These are phyloP conservation scores for Orbilia brochopaga DNA, from an alignment of 2,329 filamentous ascomycete species.

Conservation along the genomic window DNA sequence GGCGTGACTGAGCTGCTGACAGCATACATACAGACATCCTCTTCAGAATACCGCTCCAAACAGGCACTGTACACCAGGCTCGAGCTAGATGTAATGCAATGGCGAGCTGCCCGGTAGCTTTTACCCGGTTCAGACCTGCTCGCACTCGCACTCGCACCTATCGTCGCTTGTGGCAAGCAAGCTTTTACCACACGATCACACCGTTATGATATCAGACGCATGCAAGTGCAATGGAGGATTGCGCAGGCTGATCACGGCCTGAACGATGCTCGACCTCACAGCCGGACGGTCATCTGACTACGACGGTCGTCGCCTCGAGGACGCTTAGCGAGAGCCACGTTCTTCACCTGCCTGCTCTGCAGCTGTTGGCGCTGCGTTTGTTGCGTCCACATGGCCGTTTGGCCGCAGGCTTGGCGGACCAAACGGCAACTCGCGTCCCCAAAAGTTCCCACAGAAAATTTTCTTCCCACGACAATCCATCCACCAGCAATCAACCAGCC, in stretches of 20 bases:
- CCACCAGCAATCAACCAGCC: background rate
- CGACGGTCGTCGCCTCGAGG: background rate
- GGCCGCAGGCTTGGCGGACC: constrained; percentile 14
- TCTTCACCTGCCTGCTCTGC: background rate
- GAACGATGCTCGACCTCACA: constrained; percentile 16
- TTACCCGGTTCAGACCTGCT: background rate
- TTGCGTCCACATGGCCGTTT: constrained; percentile 10
- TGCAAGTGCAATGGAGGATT: constrained; percentile 5
- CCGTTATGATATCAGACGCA: constrained; percentile 39
- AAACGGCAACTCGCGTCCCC: constrained; percentile 2
- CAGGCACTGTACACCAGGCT: no score
- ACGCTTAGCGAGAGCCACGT: background rate
- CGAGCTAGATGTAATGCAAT: no score
- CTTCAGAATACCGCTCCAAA: no score
- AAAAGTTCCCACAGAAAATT: constrained; percentile 3
- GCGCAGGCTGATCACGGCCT: constrained; percentile 27
- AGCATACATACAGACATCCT: no score
- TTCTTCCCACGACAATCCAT: constrained; percentile 22
- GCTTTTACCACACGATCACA: constrained; percentile 5
- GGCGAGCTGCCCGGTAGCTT: background rate
- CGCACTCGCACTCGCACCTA: background rate
- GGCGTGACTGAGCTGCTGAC: background rate
- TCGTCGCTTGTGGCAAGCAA: background rate
- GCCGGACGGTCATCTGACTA: constrained; percentile 24
- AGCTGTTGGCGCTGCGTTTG: background rate